Conservation (phyloP, 2,329 filamentous ascomycete species). For the Sclerotinia subarctica region DNA sequence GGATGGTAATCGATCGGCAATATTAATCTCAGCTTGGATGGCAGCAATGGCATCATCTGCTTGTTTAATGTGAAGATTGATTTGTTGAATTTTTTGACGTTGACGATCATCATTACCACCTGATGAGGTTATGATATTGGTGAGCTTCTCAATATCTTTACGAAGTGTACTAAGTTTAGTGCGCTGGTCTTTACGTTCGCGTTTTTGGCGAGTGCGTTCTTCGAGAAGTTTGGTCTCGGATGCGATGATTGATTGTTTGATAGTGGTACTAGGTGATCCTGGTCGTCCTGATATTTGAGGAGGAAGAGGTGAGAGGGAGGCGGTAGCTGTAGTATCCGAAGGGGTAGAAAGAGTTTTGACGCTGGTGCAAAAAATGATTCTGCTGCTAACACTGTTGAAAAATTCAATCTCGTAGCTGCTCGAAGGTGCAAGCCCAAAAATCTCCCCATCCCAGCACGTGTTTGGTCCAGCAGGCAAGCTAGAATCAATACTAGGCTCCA, state of each 20-base stretch:
- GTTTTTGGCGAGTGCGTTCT: conserved; percentile 65
- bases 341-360: conserved; percentile 45
- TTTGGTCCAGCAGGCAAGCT: conserved; percentile 42
- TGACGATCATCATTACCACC: conserved; percentile 74
- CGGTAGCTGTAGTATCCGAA: conserved; percentile 36
- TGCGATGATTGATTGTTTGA: conserved; percentile 71
- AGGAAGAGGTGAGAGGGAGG: conserved; percentile 38
- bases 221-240: conserved; percentile 69
- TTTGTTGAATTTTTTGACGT: conserved; percentile 71
- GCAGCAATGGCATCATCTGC: conserved; percentile 56
- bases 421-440: conserved; percentile 65
- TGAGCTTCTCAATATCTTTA: conserved; percentile 71
- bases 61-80: conserved; percentile 69
- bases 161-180: conserved; percentile 62
- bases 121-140: conserved; percentile 62
- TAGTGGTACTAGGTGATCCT: conserved; percentile 72
- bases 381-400: conserved; percentile 62
- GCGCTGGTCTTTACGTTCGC: conserved; percentile 71
- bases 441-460: conserved; percentile 66
- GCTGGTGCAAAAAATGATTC: conserved; percentile 68
- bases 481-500: conserved; percentile 50
- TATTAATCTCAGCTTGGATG: conserved; percentile 59
- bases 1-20: conserved; percentile 60
- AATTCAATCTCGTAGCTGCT: conserved; percentile 80
- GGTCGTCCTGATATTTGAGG: conserved; percentile 63